Evolutionary conservation across 2,329 filamentous ascomycete species (phyloP), one percentile per base, ranked within the genome.

Genomic region (Madurella fahalii): DNA sequence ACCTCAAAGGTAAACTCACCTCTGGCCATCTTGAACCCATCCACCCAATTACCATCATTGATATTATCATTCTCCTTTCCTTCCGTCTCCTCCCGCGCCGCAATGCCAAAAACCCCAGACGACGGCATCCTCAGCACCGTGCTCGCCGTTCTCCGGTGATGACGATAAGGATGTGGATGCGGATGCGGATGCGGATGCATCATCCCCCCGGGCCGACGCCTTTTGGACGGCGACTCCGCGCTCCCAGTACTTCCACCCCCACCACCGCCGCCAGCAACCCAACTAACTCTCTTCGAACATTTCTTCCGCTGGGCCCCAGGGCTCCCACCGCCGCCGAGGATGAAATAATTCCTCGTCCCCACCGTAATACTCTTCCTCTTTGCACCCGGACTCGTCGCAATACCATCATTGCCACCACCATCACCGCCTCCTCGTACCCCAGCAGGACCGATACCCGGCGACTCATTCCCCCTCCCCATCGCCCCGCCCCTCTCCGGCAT

Each of bases 261-360:
- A 8, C 18, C 37, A 25, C 15, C 39, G 13, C 43, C 34, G 12
- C 51, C 47, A 31, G 40, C 25, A 12, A 39, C 52, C 42, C 49
- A 32, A 17, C 47, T 54, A 9, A 30, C 32, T 42, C 40, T 46
- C 44, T 44, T 25, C 50, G 47, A 4, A 15, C 13, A 12, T 4
- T 11, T 4, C 11, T 11, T 37, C 34, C 11, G 34, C 34, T 37
- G 9, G 4, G 4, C 4, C 11, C 34, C 34, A 11, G 34, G 9
- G 9, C 34, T 11, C 34, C 40, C 40, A 4, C 11, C 25, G 39
- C 42, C 37, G 13, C 71, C 75, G 2, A 80, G 66, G 56, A 70
- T 71, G 40, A 79, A 70, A 58, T 81, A 81, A 52, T 80, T 75
- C 52, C 69, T 70, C 18, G 68, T 70, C 1, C 76, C 74, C 9